A percentile compares a stretch with the other conserved stretches of the same genome.
These are phyloP conservation scores for Juglanconis juglandina DNA, from an alignment of 2,329 filamentous ascomycete genomes.

Conservation along the genomic window DNA sequence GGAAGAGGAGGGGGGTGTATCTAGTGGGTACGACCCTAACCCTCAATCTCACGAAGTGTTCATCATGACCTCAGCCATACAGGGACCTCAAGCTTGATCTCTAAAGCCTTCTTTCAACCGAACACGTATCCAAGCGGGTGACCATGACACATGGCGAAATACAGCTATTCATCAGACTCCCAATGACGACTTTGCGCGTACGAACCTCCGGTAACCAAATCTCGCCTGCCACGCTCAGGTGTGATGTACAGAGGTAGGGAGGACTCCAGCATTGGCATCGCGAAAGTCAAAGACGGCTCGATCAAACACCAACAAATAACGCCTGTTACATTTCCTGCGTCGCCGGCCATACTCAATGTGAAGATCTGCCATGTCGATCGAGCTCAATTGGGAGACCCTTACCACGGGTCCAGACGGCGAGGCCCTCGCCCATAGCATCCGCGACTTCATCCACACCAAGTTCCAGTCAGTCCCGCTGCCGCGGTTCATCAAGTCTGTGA, in stretches of 20 bases:
- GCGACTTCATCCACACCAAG: slow-evolving; percentile 89
- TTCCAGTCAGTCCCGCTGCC: slow-evolving; percentile 91
- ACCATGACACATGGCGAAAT: neutral
- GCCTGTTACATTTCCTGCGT: neutral
- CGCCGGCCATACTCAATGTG: neutral
- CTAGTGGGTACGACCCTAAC: neutral
- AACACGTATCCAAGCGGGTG: neutral
- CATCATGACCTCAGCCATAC: neutral
- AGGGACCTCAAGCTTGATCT: too few species aligned
- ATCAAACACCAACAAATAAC: too few species aligned
- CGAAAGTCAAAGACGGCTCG: neutral
- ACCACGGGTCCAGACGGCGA: slow-evolving; percentile 85
- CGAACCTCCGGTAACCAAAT: neutral
- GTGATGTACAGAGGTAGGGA: neutral
- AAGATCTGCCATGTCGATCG: slow-evolving; percentile 74
- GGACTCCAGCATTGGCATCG: neutral
- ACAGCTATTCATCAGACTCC: neutral
- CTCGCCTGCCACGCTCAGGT: neutral
- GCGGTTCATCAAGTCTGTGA: slow-evolving; percentile 93
- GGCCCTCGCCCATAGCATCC: slow-evolving; percentile 79
- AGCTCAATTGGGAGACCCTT: slow-evolving; percentile 92
- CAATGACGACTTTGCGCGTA: neutral
- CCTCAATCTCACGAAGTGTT: neutral
- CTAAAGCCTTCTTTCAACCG: too few species aligned
- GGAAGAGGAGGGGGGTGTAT: too few species aligned